Percentiles rank a stretch among this genome's conserved stretches.
Conservation (phyloP, 2,329 filamentous ascomycete genomes). For the Ascochyta pisi region DNA sequence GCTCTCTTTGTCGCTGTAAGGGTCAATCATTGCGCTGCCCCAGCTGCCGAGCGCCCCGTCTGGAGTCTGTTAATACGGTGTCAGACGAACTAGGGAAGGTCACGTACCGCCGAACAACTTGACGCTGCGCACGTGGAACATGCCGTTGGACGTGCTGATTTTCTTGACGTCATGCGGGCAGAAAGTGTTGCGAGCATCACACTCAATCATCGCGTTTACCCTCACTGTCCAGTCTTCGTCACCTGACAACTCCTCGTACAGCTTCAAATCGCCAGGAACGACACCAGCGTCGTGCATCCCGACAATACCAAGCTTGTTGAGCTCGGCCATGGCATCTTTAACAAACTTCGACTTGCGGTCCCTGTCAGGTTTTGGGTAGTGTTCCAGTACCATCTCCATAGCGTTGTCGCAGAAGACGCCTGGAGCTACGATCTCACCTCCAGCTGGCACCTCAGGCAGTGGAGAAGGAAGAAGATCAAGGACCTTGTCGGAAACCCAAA, state of each 20-base stretch:
- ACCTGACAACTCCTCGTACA: slow-evolving; percentile 62
- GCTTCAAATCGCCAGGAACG: slow-evolving; percentile 59
- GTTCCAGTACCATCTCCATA: slow-evolving; percentile 65
- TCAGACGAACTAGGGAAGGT: too few relatives aligned
- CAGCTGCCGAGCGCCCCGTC: slow-evolving; percentile 75
- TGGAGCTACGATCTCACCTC: slow-evolving; percentile 70
- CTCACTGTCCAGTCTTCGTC: slow-evolving; percentile 65
- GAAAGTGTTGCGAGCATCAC: slow-evolving; percentile 67
- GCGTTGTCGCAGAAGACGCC: slow-evolving; percentile 79
- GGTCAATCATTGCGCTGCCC: slow-evolving; percentile 75
- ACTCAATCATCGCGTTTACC: slow-evolving; percentile 74
- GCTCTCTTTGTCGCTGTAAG: slow-evolving; percentile 69
- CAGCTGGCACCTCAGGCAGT: slow-evolving; percentile 58
- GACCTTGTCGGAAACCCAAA: slow-evolving; percentile 71
- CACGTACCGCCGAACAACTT: slow-evolving; percentile 71
- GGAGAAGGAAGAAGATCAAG: slow-evolving; percentile 64
- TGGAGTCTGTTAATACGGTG: slow-evolving; percentile 39
- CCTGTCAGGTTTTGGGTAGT: slow-evolving; percentile 64
- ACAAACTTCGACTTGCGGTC: slow-evolving; percentile 64
- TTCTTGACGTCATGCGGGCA: slow-evolving; percentile 61
- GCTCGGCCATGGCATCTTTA: slow-evolving; percentile 65
- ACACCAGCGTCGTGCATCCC: slow-evolving; percentile 74
- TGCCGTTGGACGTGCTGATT: slow-evolving; percentile 55
- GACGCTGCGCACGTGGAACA: slow-evolving; percentile 66
- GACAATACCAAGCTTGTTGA: slow-evolving; percentile 71